Evolutionary conservation across 345 rosid genomes (phyloP), one percentile per base, ranked within the genome.

Genomic region (Acer negundo): DNA sequence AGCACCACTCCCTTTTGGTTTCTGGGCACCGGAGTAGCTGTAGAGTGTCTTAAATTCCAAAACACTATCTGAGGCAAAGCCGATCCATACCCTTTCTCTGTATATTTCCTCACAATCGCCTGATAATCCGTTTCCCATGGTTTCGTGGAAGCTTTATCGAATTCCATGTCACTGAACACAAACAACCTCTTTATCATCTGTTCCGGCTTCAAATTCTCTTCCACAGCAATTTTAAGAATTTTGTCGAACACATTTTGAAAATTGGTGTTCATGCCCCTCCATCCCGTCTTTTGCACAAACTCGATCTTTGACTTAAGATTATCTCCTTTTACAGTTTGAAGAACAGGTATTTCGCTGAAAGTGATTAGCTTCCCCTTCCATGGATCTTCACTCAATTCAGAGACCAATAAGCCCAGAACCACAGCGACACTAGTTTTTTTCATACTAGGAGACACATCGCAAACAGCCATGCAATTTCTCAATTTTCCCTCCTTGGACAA

Each of bases 111-210:
- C 72, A 0, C 72, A 7, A 90, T 90, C 13, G 49, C 77, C 24
- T 86, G 53, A 38, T 89, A 73, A 68, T 91, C 87, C 0, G 90
- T 90, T 69, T 87, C 97, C 93, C 87, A 84, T 2, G 3, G 78
- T 58, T 22, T 69, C 0, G 6, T 0, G 0, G 86, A 82, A 0
- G 89, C 92, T 70, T 75, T 0, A 71, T 89, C 86, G 35, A 90
- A 93, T 7, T 89, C 93, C 96, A 93, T 91, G 74, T 87, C 94
- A 44, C 92, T 91, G 62, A 91, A 91, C 67, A 90, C 91, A 62
- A 90, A 85, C 58, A 88, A 80, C 79, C 86, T 79, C 77, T 83
- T 88, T 7, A 91, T 84, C 91, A 89, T 91, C 31, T 87, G 77
- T 38, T 88, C 91, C 0, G 87, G 80, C 58, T 81, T 85, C 75